A percentile compares a stretch with the other conserved stretches of the same genome.
Conservation (phyloP, 1,284 basidiomycete species). For the Boletus semigastroideus region DNA sequence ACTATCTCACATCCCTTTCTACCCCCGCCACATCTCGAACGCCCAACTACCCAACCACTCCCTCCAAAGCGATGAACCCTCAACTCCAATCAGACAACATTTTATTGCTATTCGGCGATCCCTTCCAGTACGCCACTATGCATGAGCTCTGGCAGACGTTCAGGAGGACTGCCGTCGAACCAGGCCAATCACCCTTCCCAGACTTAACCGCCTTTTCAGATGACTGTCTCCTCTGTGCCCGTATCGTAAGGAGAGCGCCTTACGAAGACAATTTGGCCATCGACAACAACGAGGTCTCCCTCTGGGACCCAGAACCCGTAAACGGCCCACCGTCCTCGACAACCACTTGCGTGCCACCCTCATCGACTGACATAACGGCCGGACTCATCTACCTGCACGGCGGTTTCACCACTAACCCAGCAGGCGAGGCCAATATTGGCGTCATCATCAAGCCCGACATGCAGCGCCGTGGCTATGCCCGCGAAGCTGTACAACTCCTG, state of each 20-base stretch:
- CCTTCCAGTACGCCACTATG: not conserved
- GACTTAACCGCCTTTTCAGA: constrained; percentile 25
- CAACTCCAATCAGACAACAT: constrained; percentile 15
- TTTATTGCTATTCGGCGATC: constrained; percentile 3
- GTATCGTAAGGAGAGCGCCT: constrained; percentile 9
- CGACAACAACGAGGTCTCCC: not conserved
- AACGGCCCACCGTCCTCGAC: not conserved
- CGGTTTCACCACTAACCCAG: constrained; percentile 26
- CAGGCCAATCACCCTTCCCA: constrained; percentile 26
- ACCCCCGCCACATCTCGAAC: constrained; percentile 15
- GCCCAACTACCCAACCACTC: not conserved
- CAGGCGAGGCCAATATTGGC: constrained; percentile 52
- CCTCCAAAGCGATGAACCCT: constrained; percentile 7
- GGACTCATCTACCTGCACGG: constrained; percentile 49
- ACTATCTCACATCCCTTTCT: constrained; percentile 10
- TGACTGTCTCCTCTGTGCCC: constrained; percentile 31
- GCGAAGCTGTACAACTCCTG: constrained; percentile 44
- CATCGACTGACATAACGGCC: constrained; percentile 3
- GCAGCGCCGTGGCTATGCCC: constrained; percentile 44
- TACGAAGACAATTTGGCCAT: too few species aligned
- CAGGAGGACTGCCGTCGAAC: constrained; percentile 26
- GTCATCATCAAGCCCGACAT: constrained; percentile 41
- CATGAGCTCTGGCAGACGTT: constrained; percentile 25
- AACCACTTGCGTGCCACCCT: rapidly evolving
- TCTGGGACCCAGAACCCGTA: not conserved